Conservation (phyloP, 169 alveolate species). For the Plasmodium falciparum region DNA sequence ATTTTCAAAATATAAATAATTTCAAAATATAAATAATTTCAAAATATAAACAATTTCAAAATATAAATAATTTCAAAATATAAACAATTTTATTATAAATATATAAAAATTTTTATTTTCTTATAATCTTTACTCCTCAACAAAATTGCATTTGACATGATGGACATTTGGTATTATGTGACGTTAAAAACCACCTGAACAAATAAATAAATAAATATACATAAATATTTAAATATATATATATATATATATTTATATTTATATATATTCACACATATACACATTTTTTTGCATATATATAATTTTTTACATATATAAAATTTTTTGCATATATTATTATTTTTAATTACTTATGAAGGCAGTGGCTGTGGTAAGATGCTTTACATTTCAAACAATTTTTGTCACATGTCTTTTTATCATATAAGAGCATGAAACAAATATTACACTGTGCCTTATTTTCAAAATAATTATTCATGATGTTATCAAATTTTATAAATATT, state of each 20-base stretch:
- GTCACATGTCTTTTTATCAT: constrained; percentile 53
- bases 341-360: constrained; percentile 52
- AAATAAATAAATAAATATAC: background rate
- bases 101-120: background rate
- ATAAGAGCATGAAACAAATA: constrained; percentile 54
- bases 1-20: background rate
- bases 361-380: constrained; percentile 58
- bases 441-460: constrained; percentile 63
- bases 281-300: background rate
- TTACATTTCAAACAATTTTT: constrained; percentile 53
- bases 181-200: constrained; percentile 67
- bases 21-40: background rate
- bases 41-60: background rate
- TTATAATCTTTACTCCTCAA: background rate
- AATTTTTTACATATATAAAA: background rate
- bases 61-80: background rate
- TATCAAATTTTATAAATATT: constrained; percentile 58
- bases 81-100: background rate
- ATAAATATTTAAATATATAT: background rate
- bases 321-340: too few species aligned
- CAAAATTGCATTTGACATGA: constrained; percentile 74
- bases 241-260: background rate
- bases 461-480: constrained; percentile 54
- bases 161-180: constrained; percentile 76
- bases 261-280: background rate